phyloP scores from a whole-genome alignment of 352 stramenopile species.

The Pythium phragmiticola region DNA sequence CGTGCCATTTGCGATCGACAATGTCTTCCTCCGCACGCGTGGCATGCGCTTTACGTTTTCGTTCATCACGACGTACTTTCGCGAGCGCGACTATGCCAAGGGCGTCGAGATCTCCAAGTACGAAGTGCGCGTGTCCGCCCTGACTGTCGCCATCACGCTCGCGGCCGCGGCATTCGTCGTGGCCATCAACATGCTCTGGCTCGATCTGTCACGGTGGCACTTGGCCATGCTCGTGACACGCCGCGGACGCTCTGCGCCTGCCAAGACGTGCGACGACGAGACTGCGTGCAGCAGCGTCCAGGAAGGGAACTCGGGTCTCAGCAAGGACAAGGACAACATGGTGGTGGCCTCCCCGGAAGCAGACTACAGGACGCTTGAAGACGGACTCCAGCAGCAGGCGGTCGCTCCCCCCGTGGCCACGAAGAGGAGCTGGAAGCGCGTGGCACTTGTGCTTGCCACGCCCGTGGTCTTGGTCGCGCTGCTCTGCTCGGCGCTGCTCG shows the following conservation, averaged over 20 bases:
- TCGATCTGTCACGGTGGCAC: background rate
- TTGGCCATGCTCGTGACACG: background rate
- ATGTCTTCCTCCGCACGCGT: slow-evolving; percentile 19
- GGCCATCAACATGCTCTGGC: background rate
- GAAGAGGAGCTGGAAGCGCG: too few relatives aligned
- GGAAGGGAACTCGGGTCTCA: too few relatives aligned
- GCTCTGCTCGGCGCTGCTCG: slow-evolving; percentile 5
- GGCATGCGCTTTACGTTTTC: slow-evolving; percentile 24
- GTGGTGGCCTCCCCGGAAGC: too few relatives aligned
- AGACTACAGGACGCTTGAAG: too few relatives aligned
- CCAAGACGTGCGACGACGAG: too few relatives aligned
- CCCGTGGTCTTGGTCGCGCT: slow-evolving; percentile 37
- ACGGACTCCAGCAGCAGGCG: too few relatives aligned
- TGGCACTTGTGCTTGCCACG: slow-evolving; percentile 22
- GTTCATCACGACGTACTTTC: slow-evolving; percentile 22
- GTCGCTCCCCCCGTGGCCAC: too few relatives aligned
- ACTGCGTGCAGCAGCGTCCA: too few relatives aligned
- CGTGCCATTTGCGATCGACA: slow-evolving; percentile 20
- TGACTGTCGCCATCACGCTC: background rate
- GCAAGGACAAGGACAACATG: too few relatives aligned
- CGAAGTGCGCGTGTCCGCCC: background rate
- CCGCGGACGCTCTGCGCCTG: background rate
- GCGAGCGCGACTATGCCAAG: slow-evolving; percentile 7
- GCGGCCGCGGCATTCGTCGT: background rate
- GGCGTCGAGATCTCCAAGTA: background rate